Evolutionary conservation across 2,329 filamentous ascomycete genomes (phyloP).

Genomic region (Chaetomiaceae sp.): DNA sequence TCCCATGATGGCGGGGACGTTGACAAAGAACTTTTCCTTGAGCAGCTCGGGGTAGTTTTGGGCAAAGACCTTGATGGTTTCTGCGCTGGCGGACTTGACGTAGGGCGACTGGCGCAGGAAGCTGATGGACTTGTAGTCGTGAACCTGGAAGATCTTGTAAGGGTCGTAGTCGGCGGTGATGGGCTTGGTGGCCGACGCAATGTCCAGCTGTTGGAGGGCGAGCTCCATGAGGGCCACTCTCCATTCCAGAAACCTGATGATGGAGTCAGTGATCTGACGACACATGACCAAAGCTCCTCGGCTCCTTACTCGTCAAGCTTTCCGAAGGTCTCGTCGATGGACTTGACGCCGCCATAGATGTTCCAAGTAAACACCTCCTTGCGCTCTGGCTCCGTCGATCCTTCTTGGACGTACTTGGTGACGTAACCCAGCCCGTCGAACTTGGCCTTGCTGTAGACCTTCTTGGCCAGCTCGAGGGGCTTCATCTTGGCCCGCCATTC

Average conservation of each 20-base stretch:
- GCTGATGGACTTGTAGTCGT: slow-evolving; percentile 85
- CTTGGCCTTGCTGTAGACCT: slow-evolving; percentile 62
- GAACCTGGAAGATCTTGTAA: slow-evolving; percentile 87
- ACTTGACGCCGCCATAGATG: slow-evolving; percentile 83
- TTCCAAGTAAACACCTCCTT: slow-evolving; percentile 82
- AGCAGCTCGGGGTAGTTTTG: slow-evolving; percentile 86
- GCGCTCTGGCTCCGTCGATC: slow-evolving; percentile 32
- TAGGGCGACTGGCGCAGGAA: slow-evolving; percentile 78
- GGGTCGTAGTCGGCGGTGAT: slow-evolving; percentile 75
- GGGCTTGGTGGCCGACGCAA: slow-evolving; percentile 62
- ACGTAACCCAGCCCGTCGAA: slow-evolving; percentile 79
- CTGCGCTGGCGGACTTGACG: slow-evolving; percentile 70
- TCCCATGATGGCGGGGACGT: slow-evolving; percentile 86
- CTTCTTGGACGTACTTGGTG: slow-evolving; percentile 57
- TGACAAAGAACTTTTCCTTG: slow-evolving; percentile 90
- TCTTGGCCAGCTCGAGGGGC: slow-evolving; percentile 61
- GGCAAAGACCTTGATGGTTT: slow-evolving; percentile 77
- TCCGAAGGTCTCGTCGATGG: slow-evolving; percentile 75
- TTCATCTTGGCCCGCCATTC: slow-evolving; percentile 77
- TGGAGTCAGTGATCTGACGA: not conserved
- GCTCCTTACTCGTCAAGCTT: slow-evolving; percentile 67
- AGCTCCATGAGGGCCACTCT: slow-evolving; percentile 87
- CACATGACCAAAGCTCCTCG: not conserved
- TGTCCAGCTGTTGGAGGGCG: slow-evolving; percentile 68
- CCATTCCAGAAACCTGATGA: slow-evolving; percentile 76